A percentile compares a stretch with the other conserved stretches of the same genome.
Evolutionary conservation across 139 green algal species (phyloP).

Genomic region (Asterochloris erici): DNA sequence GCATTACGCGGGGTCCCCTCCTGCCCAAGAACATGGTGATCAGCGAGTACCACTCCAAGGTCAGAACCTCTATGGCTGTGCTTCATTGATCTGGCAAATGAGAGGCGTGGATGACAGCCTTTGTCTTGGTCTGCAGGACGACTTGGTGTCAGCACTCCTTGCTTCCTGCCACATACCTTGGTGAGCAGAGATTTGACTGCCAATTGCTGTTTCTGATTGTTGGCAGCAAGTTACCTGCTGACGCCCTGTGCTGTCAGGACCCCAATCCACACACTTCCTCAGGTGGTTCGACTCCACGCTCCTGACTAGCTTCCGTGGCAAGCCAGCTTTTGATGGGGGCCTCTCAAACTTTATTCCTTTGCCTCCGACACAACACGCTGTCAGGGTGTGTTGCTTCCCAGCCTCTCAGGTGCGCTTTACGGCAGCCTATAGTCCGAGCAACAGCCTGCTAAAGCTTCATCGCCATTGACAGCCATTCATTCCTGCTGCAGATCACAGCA

Average conservation of each 20-base stretch:
- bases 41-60: slow-evolving; percentile 52
- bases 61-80: not conserved
- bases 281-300: slow-evolving; percentile 57
- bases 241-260: slow-evolving; percentile 15
- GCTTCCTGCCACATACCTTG: slow-evolving; percentile 79
- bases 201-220: not conserved
- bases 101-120: not conserved
- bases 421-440: too few relatives aligned
- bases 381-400: slow-evolving; percentile 67
- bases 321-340: slow-evolving; percentile 62
- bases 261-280: slow-evolving; percentile 1
- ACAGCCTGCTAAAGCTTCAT: too few relatives aligned
- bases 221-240: not conserved
- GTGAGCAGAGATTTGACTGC: not conserved
- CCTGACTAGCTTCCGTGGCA: slow-evolving; percentile 54
- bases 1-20: slow-evolving; percentile 4
- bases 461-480: not conserved
- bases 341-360: slow-evolving; percentile 86
- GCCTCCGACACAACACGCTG: slow-evolving; percentile 32
- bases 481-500: slow-evolving; percentile 9
- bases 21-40: slow-evolving; percentile 36
- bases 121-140: slow-evolving; percentile 29
- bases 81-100: not conserved
- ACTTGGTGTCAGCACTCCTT: slow-evolving; percentile 74
- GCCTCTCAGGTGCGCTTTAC: not conserved